Conservation (phyloP, 2,329 filamentous ascomycete species). For the Truncatella angustata region DNA sequence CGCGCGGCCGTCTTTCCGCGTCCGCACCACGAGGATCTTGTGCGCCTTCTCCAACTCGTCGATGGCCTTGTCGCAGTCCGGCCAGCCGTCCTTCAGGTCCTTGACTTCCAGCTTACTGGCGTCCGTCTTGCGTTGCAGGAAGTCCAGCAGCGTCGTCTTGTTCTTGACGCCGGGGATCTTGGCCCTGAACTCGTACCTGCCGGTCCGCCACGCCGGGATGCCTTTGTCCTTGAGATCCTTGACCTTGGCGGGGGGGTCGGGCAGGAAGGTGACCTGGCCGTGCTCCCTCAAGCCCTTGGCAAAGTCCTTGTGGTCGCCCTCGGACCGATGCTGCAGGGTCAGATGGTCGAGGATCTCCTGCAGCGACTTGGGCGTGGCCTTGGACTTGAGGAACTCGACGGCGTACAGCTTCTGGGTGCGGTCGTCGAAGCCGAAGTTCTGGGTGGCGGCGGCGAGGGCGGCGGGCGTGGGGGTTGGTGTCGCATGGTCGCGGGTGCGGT, state of each 20-base stretch:
- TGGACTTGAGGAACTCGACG: conserved; percentile 76
- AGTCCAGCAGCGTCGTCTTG: conserved; percentile 72
- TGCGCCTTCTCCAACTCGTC: conserved; percentile 74
- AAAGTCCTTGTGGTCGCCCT: conserved; percentile 63
- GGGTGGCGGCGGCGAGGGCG: conserved; percentile 49
- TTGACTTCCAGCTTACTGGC: conserved; percentile 80
- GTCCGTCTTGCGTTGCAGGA: conserved; percentile 78
- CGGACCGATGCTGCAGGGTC: conserved; percentile 62
- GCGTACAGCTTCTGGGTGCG: conserved; percentile 88
- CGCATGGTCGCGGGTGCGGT: conserved; percentile 16
- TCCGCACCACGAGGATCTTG: conserved; percentile 79
- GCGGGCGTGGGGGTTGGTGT: conserved; percentile 29
- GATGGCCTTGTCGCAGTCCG: conserved; percentile 76
- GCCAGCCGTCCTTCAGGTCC: conserved; percentile 95
- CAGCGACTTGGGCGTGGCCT: conserved; percentile 67
- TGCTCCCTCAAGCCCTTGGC: conserved; percentile 66
- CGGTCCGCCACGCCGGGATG: conserved; percentile 62
- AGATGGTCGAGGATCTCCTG: conserved; percentile 78
- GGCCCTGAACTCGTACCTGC: conserved; percentile 81
- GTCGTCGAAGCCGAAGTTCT: conserved; percentile 74
- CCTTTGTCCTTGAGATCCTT: conserved; percentile 55
- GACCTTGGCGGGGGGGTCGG: conserved; percentile 57
- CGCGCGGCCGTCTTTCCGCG: conserved; percentile 87
- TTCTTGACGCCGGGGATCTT: conserved; percentile 77
- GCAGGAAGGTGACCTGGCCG: conserved; percentile 56